A percentile compares a stretch with the other conserved stretches of the same genome.
Conservation (phyloP, 331 rosid species). For the Quercus tomentella region DNA sequence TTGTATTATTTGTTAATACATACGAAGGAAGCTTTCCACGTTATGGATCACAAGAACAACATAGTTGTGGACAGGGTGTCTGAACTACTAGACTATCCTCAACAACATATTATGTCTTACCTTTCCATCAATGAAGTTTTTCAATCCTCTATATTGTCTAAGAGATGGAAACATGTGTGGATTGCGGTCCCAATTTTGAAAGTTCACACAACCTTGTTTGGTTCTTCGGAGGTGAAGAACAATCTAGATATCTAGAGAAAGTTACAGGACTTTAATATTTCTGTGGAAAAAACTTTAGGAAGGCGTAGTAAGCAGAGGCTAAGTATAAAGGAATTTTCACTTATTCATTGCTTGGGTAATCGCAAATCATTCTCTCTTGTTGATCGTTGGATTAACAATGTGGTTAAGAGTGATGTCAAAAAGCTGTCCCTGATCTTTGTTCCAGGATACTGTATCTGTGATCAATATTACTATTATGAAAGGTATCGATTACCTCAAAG, state of each 20-base stretch:
- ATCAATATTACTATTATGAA: no score
- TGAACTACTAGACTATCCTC: not conserved
- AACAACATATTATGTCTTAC: slow-evolving; percentile 11
- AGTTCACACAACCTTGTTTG: not conserved
- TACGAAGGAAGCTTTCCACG: no score
- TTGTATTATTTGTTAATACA: no score
- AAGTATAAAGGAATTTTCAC: not conserved
- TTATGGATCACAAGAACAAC: no score
- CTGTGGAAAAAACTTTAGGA: not conserved
- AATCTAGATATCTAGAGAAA: not conserved
- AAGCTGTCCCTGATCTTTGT: not conserved
- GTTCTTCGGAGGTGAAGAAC: not conserved
- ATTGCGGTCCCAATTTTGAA: not conserved
- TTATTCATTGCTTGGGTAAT: not conserved
- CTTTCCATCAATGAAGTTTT: not conserved
- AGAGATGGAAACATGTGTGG: slow-evolving; percentile 6
- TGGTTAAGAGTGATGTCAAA: not conserved
- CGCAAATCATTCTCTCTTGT: not conserved
- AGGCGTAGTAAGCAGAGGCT: not conserved
- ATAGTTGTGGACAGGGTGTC: not conserved
- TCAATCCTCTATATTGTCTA: not conserved
- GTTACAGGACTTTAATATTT: not conserved
- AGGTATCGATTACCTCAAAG: not conserved
- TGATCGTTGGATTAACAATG: not conserved
- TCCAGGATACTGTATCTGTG: not conserved